These are phyloP conservation scores for Boletus pseudo-olivaceus DNA, from an alignment of 768 basidiomycete genomes.

Conservation along the genomic window DNA sequence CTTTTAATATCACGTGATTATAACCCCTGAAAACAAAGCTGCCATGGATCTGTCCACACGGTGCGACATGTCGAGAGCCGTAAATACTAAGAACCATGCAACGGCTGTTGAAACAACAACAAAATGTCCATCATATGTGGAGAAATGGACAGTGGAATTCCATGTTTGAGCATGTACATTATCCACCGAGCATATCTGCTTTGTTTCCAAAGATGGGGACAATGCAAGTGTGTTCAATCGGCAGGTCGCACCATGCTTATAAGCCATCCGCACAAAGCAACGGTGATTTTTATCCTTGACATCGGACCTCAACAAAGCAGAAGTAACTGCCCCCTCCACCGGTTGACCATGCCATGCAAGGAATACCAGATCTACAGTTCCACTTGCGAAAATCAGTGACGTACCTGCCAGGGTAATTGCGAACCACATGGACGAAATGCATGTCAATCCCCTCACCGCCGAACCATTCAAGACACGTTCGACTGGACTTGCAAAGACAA, in stretches of 20 bases:
- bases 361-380: not conserved
- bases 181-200: not conserved
- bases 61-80: not conserved
- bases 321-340: not conserved
- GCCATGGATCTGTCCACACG: too few species aligned
- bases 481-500: not conserved
- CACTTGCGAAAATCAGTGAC: not conserved
- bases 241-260: not conserved
- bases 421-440: not conserved
- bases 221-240: constrained; percentile 4
- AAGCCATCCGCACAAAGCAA: constrained; percentile 11
- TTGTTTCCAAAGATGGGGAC: constrained; percentile 5
- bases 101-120: not conserved
- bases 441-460: not conserved
- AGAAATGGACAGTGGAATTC: not conserved
- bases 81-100: not conserved
- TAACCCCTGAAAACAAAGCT: not conserved
- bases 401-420: not conserved
- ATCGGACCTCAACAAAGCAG: constrained; percentile 20
- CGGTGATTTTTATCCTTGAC: constrained; percentile 4
- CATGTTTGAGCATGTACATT: not conserved
- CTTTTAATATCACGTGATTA: not conserved
- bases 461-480: not conserved
- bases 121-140: not conserved
- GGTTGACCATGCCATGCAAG: not conserved